Evolutionary conservation across 495 filamentous ascomycete genomes (phyloP).

Genomic region (Diplogelasinospora grovesii): DNA sequence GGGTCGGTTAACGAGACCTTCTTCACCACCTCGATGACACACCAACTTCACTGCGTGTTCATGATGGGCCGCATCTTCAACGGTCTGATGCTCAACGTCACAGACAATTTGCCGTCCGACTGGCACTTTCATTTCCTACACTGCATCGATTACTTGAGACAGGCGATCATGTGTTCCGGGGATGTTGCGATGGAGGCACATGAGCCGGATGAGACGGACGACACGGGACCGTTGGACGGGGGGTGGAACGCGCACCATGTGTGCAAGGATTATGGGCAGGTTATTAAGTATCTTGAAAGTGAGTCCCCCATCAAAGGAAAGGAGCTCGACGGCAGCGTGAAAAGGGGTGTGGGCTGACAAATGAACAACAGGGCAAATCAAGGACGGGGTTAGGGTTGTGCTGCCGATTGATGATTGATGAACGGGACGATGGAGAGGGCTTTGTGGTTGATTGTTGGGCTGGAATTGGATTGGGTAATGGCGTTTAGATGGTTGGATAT

Average conservation of each 20-base stretch:
- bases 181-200: conserved; percentile 40
- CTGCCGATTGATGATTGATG: no score
- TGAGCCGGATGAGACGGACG: conserved; percentile 36
- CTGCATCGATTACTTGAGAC: conserved; percentile 44
- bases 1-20: no score
- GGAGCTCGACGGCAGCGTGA: no score
- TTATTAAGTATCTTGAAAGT: conserved; percentile 32
- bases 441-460: no score
- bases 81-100: conserved; percentile 25
- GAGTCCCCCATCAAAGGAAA: no score
- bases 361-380: no score
- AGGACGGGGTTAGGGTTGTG: no score
- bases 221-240: conserved; percentile 35
- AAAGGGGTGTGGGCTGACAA: no score
- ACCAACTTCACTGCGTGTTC: conserved; percentile 44
- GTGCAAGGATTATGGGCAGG: conserved; percentile 33
- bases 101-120: conserved; percentile 23
- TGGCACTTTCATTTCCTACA: conserved; percentile 39
- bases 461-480: no score
- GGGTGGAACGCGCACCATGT: conserved; percentile 46
- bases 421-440: no score
- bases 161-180: conserved; percentile 41
- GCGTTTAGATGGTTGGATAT: no score
- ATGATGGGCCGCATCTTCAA: conserved; percentile 34
- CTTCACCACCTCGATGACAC: conserved; percentile 45